Evolutionary conservation across 225 moss, liverwort and hornwort species (phyloP), one percentile per base, ranked within the genome.

Genomic region (Thuidium tamariscinum): DNA sequence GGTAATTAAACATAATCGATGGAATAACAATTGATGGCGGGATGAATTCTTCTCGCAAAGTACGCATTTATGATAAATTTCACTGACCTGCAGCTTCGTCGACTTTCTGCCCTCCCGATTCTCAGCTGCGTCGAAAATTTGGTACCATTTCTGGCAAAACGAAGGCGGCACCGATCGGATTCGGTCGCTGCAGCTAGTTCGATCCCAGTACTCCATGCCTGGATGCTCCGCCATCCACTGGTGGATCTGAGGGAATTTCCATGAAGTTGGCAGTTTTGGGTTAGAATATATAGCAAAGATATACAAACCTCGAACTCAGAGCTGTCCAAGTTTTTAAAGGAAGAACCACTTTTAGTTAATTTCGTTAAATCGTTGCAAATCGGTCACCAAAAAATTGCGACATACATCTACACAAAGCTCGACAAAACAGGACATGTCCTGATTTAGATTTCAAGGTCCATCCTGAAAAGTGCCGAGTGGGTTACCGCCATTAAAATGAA

Each of bases 71-170:
- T 2, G 3, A 16, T 32, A 1, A 71, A 44, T 41, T n/a, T 62
- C 48, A 49, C 84, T 48, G 60, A 86, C 86, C 79, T 79, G 86
- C 27, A 76, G 34, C n/a, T 77, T 85, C 34, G 66, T 42, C 60
- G 61, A 80, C 39, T 91, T 91, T 11, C 82, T 56, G 42, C 87
- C 82, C 46, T 91, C 91, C 70, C 89, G 87, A 51, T 89, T 89
- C 82, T 91, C 91, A 49, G 83, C 91, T 14, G 87, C 89, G 44
- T 91, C 84, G 51, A 91, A 89, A 70, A 91, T 84, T 7, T 87
- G 77, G 29, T 91, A 91, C 91, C 91, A 91, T 11, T 82, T 89
- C 71, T 89, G 87, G n/a, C 88, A 91, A 71, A 91, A 91, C 57
- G 89, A 91, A 44, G 89, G 81, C 22, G 91, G 91, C 65, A 91